Evolutionary conservation across 345 rosid genomes (phyloP).

Genomic region (Sisymbrium altissimum): DNA sequence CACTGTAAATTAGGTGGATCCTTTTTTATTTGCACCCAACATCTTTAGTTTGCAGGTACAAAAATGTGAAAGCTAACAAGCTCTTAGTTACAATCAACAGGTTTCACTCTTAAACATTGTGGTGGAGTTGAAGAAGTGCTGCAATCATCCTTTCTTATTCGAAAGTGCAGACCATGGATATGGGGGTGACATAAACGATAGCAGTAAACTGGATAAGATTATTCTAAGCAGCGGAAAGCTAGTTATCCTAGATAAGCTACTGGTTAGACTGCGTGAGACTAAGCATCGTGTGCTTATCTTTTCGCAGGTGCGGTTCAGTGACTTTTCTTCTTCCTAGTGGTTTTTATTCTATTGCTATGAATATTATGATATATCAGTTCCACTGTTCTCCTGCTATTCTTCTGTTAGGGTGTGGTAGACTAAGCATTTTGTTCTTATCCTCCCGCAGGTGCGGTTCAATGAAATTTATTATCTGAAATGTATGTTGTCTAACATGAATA

Average conservation of each 20-base stretch:
- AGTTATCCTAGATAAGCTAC: constrained; percentile 95
- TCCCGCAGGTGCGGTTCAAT: constrained; percentile 55
- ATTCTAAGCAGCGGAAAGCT: constrained; percentile 97
- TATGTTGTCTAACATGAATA: too few species aligned
- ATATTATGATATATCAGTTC: not conserved
- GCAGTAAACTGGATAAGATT: constrained; percentile 84
- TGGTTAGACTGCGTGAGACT: constrained; percentile 89
- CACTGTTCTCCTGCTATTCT: constrained; percentile 1
- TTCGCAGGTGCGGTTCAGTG: constrained; percentile 69
- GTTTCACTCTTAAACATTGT: constrained; percentile 98
- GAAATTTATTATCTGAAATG: not conserved
- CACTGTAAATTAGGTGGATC: not conserved
- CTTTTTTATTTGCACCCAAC: not conserved
- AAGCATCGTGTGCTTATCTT: constrained; percentile 97
- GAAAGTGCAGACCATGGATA: constrained; percentile 99
- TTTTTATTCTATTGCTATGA: not conserved
- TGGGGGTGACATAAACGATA: constrained; percentile 75
- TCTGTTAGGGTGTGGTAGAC: constrained; percentile 48
- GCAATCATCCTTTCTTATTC: constrained; percentile 98
- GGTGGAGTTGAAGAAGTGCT: constrained; percentile 98
- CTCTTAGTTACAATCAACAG: constrained; percentile 35
- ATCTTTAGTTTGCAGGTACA: constrained; percentile 15
- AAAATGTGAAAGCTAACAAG: constrained; percentile 20
- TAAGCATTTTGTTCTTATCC: constrained; percentile 67
- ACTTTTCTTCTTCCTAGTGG: constrained; percentile 2